These are phyloP conservation scores for Neofusicoccum ribis DNA, from an alignment of 2,329 filamentous ascomycete species.

Conservation along the genomic window DNA sequence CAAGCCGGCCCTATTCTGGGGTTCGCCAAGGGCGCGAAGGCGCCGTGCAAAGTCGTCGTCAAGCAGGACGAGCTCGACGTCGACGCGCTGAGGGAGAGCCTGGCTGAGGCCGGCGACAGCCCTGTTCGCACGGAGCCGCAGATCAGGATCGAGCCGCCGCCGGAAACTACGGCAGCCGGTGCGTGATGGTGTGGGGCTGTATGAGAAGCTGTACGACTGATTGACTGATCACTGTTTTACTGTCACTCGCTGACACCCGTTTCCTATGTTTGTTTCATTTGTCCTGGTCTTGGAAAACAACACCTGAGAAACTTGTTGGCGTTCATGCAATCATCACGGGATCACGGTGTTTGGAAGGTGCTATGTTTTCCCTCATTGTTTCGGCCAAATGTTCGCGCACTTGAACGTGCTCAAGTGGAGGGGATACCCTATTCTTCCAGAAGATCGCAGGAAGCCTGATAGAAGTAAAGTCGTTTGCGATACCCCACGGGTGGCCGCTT, in stretches of 20 bases:
- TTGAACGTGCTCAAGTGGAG: constrained; percentile 6
- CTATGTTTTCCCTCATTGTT: neutral
- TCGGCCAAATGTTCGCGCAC: neutral
- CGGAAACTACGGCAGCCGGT: constrained; percentile 11
- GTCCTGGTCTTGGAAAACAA: neutral
- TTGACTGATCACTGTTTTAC: neutral
- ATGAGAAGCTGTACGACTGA: constrained; percentile 2
- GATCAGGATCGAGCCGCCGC: constrained; percentile 16
- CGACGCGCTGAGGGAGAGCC: constrained; percentile 39
- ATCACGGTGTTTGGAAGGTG: constrained; percentile 8
- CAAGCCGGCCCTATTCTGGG: constrained; percentile 41
- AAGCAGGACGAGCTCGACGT: constrained; percentile 34
- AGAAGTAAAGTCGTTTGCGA: constrained; percentile 9
- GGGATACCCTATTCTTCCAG: constrained; percentile 12
- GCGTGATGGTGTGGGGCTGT: constrained; percentile 2
- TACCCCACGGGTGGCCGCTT: constrained; percentile 2
- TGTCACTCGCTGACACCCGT: neutral
- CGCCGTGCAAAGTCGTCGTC: constrained; percentile 36
- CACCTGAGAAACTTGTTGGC: neutral
- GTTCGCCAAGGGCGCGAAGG: constrained; percentile 32
- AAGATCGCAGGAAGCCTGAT: neutral
- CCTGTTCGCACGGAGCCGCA: constrained; percentile 14
- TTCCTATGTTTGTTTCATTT: neutral
- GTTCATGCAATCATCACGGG: neutral
- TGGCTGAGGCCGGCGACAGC: constrained; percentile 28